phyloP scores from a whole-genome alignment of 176 grass and related monocot species.

The Triticum turgidum region DNA sequence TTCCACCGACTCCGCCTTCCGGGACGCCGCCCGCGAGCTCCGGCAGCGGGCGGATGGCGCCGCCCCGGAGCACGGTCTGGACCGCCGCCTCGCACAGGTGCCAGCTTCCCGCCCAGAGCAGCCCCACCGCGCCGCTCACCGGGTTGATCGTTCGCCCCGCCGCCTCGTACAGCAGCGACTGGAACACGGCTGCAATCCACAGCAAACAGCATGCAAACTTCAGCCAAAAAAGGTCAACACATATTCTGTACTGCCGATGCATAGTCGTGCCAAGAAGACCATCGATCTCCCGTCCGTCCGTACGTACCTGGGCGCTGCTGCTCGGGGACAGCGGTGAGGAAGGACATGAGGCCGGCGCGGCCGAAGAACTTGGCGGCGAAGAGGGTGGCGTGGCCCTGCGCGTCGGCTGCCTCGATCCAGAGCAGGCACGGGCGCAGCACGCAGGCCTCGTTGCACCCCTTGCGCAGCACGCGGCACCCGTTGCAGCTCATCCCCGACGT shows the following conservation, averaged over 20 bases:
- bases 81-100: constrained; percentile 87
- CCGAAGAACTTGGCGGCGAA: constrained; percentile 99
- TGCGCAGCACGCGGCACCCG: constrained; percentile 94
- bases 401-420: constrained; percentile 75
- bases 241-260: too few species aligned
- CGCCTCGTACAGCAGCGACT: constrained; percentile 92
- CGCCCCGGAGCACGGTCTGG: constrained; percentile 81
- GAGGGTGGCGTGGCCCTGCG: constrained; percentile 94
- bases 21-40: constrained; percentile 38
- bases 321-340: constrained; percentile 82
- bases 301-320: constrained; percentile 62
- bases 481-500: constrained; percentile 84
- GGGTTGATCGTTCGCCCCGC: constrained; percentile 96
- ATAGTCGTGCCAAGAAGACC: background rate
- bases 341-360: constrained; percentile 90
- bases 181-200: constrained; percentile 72
- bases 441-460: constrained; percentile 90
- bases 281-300: background rate
- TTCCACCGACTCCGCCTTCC: background rate
- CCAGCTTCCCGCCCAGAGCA: constrained; percentile 80
- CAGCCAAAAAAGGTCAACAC: background rate
- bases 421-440: constrained; percentile 86
- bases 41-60: constrained; percentile 43
- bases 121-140: constrained; percentile 79
- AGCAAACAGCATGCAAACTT: background rate